Base-by-base conservation (phyloP, 1,284 basidiomycete species). In the Trichosporon ovoides region DNA sequence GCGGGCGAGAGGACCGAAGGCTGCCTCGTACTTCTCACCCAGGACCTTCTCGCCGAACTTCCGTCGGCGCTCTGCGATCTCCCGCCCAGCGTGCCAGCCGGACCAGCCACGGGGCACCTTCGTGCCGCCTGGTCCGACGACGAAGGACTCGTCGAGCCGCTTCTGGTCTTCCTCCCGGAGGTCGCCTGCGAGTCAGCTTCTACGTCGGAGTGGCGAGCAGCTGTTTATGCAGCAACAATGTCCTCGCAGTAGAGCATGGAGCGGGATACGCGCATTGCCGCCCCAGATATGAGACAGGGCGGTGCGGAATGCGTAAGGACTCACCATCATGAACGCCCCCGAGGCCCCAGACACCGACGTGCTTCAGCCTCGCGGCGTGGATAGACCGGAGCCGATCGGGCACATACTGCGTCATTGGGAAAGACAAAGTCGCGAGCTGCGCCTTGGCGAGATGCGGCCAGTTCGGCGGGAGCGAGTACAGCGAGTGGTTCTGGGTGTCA, bases 381-480 rank as follows among this genome's bases (percentile, higher is more conserved):
- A 75, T 68, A 5, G 65, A 60, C 11, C 68, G 57, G 14, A 77
- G 40, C 2, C 75, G 65, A 52, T 74, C 69, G 0, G 75, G 73
- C 20, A 75, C 69, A 37, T 75, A 76, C 22, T 67, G 62, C n/a
- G 58, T 67, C 56, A 68, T 61, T 1, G 73, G 73, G 59, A 71
- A 75, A 3, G 62, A 37, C 5, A 72, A 63, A n/a, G 61, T 55
- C 0, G 59, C 50, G 10, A 65, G 55, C 59, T 74, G 73, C 14
- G 70, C 63, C 19, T 64, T 65, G n/a, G 62, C 64, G 22, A 72
- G 56, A 19, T 61, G 51, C 1, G 68, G 57, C 54, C 74, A 71
- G 61, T 77, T 76, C 11, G 66, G 66, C 2, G 73, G 73, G 0
- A 76, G 65, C 3, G 71, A 71, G 64, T 73, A 77, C 28, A 73